Percentiles rank a stretch among this genome's conserved stretches.
Evolutionary conservation across 2,329 filamentous ascomycete species (phyloP).

Genomic region (Claviceps maximensis): DNA sequence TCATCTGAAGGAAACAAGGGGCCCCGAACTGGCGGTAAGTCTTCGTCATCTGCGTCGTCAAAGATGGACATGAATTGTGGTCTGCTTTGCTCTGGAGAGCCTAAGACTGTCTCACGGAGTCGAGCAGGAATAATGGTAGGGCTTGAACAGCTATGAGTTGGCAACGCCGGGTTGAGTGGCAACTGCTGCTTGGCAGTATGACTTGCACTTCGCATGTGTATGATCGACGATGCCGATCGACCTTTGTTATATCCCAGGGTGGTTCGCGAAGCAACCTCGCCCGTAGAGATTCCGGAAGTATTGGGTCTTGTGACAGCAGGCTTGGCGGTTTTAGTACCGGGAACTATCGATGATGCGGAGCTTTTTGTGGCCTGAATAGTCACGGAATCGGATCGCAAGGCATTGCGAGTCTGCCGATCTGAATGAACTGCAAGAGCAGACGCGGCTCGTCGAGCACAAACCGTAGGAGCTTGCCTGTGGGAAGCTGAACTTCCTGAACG

Average conservation of each 20-base stretch:
- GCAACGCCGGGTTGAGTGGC: conserved; percentile 7
- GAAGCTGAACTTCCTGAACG: conserved; percentile 3
- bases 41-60: conserved; percentile 33
- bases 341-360: conserved; percentile 19
- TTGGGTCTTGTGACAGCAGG: conserved; percentile 31
- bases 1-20: conserved; percentile 23
- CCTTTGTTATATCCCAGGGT: conserved; percentile 81
- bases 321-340: conserved; percentile 21
- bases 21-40: conserved; percentile 16
- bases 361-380: conserved; percentile 9
- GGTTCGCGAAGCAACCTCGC: conserved; percentile 57
- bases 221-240: conserved; percentile 38
- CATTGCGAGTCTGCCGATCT: conserved; percentile 6
- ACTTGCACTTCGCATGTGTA: conserved; percentile 18
- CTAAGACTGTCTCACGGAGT: conserved; percentile 12
- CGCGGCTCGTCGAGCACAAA: conserved; percentile 38
- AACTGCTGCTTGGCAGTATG: conserved; percentile 8
- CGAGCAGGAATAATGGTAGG: conserved; percentile 36
- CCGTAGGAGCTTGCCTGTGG: conserved; percentile 15
- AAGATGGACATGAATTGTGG: conserved; percentile 48
- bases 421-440: conserved; percentile 33
- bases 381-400: neutral
- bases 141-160: conserved; percentile 10
- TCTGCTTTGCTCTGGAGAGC: conserved; percentile 17
- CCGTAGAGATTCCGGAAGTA: conserved; percentile 44